phyloP scores from a whole-genome alignment of 2,329 filamentous ascomycete species.

The Rasamsonia emersonii region DNA sequence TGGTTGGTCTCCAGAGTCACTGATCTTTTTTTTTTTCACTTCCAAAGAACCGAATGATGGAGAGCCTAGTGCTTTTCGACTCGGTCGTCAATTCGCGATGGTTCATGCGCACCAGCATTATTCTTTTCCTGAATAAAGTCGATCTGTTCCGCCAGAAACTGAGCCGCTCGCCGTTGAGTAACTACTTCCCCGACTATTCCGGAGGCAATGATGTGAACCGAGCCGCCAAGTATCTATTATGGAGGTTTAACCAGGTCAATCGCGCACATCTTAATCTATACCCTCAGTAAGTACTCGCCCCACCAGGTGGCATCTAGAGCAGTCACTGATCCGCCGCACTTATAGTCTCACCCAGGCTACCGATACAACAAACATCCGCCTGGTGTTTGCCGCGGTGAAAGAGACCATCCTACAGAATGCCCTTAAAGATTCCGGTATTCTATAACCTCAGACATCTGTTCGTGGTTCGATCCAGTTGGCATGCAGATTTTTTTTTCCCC shows the following conservation, averaged over 20 bases:
- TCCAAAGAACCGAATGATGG: conserved; percentile 98
- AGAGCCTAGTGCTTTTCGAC: conserved; percentile 90
- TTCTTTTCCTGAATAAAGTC: conserved; percentile 97
- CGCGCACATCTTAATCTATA: conserved; percentile 92
- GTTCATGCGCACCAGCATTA: conserved; percentile 99
- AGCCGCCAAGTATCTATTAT: conserved; percentile 92
- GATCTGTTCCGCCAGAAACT: conserved; percentile 97
- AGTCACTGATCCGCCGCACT: conserved; percentile 18
- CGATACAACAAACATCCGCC: conserved; percentile 93
- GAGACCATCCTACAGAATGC: conserved; percentile 98
- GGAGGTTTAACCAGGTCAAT: conserved; percentile 99
- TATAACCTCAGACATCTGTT: conserved; percentile 45
- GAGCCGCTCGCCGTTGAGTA: conserved; percentile 75
- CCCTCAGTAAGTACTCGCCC: conserved; percentile 66
- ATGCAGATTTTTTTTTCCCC: conserved; percentile 7
- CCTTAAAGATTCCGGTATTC: conserved; percentile 93
- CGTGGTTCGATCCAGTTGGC: conserved; percentile 2
- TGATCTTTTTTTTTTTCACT: no score
- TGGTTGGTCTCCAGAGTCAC: conserved; percentile 16
- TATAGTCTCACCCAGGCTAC: conserved; percentile 91
- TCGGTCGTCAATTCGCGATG: conserved; percentile 97
- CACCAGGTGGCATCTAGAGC: neutral
- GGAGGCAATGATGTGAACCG: conserved; percentile 97
- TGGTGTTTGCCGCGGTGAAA: conserved; percentile 97
- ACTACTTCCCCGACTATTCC: conserved; percentile 97